Percentiles rank a stretch among this genome's conserved stretches.
phyloP scores from a whole-genome alignment of 768 basidiomycete genomes.

The Flagelloscypha sp. region DNA sequence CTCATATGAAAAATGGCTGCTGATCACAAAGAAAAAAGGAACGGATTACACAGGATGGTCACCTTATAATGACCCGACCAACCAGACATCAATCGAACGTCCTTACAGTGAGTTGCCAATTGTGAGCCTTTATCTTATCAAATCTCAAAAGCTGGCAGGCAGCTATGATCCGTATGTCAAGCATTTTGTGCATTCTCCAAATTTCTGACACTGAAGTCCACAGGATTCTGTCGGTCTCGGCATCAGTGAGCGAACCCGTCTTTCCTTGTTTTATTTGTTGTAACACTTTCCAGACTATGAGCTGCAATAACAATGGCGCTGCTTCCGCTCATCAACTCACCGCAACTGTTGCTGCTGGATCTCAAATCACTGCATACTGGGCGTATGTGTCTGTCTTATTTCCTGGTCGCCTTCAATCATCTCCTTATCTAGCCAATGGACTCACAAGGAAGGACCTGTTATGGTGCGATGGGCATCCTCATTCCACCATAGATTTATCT shows the following conservation, averaged over 20 bases:
- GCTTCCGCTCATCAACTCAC: conserved; percentile 34
- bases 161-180: conserved; percentile 25
- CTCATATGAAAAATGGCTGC: too few relatives aligned
- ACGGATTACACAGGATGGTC: conserved; percentile 31
- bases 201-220: neutral
- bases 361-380: conserved; percentile 36
- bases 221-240: conserved; percentile 1
- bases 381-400: conserved; percentile 14
- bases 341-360: conserved; percentile 33
- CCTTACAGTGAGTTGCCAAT: conserved; percentile 24
- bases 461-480: too few relatives aligned
- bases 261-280: neutral
- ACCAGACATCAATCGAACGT: conserved; percentile 34
- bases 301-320: conserved; percentile 38
- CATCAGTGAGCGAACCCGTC: neutral
- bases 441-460: conserved; percentile 34
- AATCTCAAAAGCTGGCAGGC: conserved; percentile 12
- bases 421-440: conserved; percentile 27
- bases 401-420: neutral
- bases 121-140: neutral
- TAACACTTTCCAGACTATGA: conserved; percentile 26
- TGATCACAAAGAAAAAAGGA: too few relatives aligned
- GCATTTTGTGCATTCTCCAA: neutral
- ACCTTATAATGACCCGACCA: conserved; percentile 34
- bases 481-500: too few relatives aligned